Conservation (phyloP, 345 rosid species). For the Moricandia moricandioides region DNA sequence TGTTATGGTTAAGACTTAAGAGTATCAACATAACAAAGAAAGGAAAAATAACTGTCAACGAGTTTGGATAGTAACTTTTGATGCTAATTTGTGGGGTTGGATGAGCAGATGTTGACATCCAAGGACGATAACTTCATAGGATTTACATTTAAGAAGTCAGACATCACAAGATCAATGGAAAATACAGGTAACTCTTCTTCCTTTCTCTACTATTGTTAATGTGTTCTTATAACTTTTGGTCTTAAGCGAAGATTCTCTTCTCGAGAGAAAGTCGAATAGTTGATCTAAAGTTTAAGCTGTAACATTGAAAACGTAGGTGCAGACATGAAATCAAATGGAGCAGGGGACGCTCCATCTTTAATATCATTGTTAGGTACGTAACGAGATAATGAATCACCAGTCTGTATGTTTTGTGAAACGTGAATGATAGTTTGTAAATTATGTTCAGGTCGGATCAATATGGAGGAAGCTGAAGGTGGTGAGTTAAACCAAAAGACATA, state of each 20-base stretch:
- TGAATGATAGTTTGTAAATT: neutral
- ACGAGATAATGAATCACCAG: neutral
- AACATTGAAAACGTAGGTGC: constrained; percentile 45
- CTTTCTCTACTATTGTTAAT: constrained; percentile 6
- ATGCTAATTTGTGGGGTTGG: constrained; percentile 3
- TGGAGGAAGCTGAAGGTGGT: constrained; percentile 62
- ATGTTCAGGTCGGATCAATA: constrained; percentile 64
- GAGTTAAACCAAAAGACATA: constrained; percentile 49
- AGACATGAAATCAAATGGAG: constrained; percentile 56
- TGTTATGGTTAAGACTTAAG: neutral
- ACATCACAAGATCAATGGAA: constrained; percentile 67
- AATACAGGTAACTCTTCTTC: constrained; percentile 57
- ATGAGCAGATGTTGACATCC: constrained; percentile 88
- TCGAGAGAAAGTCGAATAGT: neutral
- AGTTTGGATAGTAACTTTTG: constrained; percentile 2
- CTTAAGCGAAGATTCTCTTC: neutral
- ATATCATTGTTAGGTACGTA: constrained; percentile 79
- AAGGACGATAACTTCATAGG: constrained; percentile 93
- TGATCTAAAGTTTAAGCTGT: constrained; percentile 7
- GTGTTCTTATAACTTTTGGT: neutral
- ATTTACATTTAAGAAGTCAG: constrained; percentile 89
- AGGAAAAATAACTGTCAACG: neutral
- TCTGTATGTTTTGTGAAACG: neutral
- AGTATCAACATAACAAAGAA: neutral
- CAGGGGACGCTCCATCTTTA: constrained; percentile 71